Evolutionary conservation across 2,329 filamentous ascomycete genomes (phyloP), one percentile per base, ranked within the genome.

Genomic region (Hypoxylon sp.): DNA sequence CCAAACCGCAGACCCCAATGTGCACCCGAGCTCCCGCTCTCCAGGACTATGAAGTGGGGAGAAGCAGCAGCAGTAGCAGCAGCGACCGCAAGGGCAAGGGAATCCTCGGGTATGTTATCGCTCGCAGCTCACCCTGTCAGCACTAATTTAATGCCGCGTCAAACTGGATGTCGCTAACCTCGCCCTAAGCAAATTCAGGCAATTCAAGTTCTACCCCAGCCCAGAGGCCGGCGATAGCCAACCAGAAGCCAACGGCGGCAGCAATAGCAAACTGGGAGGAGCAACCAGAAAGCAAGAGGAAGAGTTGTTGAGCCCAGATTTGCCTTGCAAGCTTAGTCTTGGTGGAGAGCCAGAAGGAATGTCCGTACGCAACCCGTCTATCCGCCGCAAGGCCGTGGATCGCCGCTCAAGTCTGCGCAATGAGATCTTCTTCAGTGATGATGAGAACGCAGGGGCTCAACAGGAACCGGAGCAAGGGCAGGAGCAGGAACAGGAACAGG

Each of bases 1-100:
- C 55, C 21, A 13, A 47, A 7, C 44, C 55, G 17, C 60, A 68
- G 11, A 13, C 37, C 10, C 65, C 65, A n/a, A 68, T 68, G 65
- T 44, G n/a, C 17, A 37, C 60, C 19, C 35, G 50, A 10, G 17
- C 47, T 29, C 19, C 6, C 35, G 17, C 47, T 29, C 19, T 3
- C 35, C 5, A 11, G 29, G 39, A 4, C 17, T 8, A 21, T n/a
- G 17, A 11, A 44, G 15, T 6, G 17, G 8, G 39, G 17, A 21
- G 13, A 8, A 35, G 32, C 8, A 37, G 24, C 24, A 27, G 24
- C 24, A 27, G 17, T 17, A n/a, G 39, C 27, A 32, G 6, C 19
- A 1, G 50, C 8, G 44, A n/a, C 32, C 29, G 17, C 1, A 19
- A 31, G 15, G 53, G 15, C 29, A 48, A 29, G 27, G 19, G 35